Conservation (phyloP, 176 grass and related monocot genomes). For the Zea mays region Zm-B73-REFERENCE-NAM-5.0 NC_050099.1:51082501-51083000, state of each 20-base stretch:
- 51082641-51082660: neutral
- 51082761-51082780: neutral
- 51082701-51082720: too few relatives aligned
- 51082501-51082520: too few relatives aligned
- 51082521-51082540: too few relatives aligned
- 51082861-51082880: slow-evolving; percentile 26
- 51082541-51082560: too few relatives aligned
- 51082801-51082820: slow-evolving; percentile 1
- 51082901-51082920: neutral
- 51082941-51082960: slow-evolving; percentile 34
- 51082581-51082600: neutral
- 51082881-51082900: neutral
- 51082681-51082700: neutral
- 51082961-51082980: neutral
- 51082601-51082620: neutral
- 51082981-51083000: neutral
- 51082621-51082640: neutral
- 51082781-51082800: neutral
- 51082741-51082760: neutral
- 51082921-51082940: slow-evolving; percentile 38
- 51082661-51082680: neutral
- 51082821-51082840: neutral
- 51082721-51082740: neutral
- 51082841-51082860: slow-evolving; percentile 8
- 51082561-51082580: neutral